Evolutionary conservation across 2,329 filamentous ascomycete genomes (phyloP), one percentile per base, ranked within the genome.

Genomic region (Arthrinium phaeospermum): DNA sequence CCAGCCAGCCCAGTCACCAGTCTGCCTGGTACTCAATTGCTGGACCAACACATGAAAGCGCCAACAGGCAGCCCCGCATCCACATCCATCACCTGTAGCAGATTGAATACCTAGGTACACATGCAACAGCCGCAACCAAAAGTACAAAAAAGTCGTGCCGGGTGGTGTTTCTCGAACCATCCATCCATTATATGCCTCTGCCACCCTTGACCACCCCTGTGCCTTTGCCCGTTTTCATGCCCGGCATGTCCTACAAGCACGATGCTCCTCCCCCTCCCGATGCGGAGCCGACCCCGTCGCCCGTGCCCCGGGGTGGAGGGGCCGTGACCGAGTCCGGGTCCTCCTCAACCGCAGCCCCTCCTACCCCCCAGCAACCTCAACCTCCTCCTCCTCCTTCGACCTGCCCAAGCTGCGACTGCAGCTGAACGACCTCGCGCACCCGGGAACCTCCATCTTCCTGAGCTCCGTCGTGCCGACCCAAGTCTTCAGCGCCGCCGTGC

Each of bases 371-470:
- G 47, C 68, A 37, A 24, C 30, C 4, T 16, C 53, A 6, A 4
- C 49, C 8, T 41, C 70, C n/a, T 22, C 73, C 5, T 34, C 70
- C 14, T 22, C 69, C 49, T 51, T 67, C 72, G 37, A 81, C 4
- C 79, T 86, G 57, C 89, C 89, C 51, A 90, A 87, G 76, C 85
- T 92, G 68, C 88, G 89, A 24, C 85, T 92, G 68, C 86, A 91
- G 77, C 81, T 91, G 75, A 86, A 87, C 68, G 89, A 92, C 77
- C 83, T 92, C 72, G 78, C 80, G 70, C 88, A 91, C 81, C 81
- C 88, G 0, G 94, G 92, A 71, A 84, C 92, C 6, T 80, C 84
- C 45, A 83, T 90, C 74, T 97, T 98, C 82, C 89, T 97, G 72
- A 81, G 83, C 70, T 84, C 91, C 51, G 84, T 94, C 74, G 88